phyloP scores from a whole-genome alignment of 768 basidiomycete species.

The Trametes elegans region DNA sequence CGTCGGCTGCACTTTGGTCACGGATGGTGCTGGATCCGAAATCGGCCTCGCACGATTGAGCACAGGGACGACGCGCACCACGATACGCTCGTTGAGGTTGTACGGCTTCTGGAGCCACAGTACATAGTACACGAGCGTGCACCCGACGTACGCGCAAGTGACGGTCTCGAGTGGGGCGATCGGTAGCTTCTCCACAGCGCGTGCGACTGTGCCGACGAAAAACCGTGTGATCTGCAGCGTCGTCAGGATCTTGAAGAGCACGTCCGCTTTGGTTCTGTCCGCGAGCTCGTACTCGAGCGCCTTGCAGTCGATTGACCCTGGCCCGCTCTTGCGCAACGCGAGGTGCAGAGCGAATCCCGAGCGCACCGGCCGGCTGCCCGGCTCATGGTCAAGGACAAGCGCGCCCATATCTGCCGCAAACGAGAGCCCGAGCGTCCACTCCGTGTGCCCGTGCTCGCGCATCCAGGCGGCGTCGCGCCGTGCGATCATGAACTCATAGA shows the following conservation, averaged over 20 bases:
- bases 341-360: constrained; percentile 18
- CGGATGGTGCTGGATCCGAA: not conserved
- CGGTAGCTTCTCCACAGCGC: constrained; percentile 1
- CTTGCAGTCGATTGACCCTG: constrained; percentile 10
- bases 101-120: constrained; percentile 19
- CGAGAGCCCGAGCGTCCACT: constrained; percentile 11
- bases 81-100: constrained; percentile 15
- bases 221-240: constrained; percentile 14
- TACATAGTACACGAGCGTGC: constrained; percentile 18
- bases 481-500: constrained; percentile 18
- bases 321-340: constrained; percentile 1
- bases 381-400: not conserved
- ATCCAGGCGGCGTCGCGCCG: constrained; percentile 19
- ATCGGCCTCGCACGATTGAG: constrained; percentile 1
- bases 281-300: constrained; percentile 17
- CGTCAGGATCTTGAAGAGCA: constrained; percentile 18
- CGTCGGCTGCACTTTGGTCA: not conserved
- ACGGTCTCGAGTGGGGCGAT: constrained; percentile 17
- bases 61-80: constrained; percentile 3
- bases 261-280: constrained; percentile 16
- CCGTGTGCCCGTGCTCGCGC: constrained; percentile 15
- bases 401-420: constrained; percentile 20
- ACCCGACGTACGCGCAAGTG: constrained; percentile 18
- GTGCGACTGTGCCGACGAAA: constrained; percentile 7
- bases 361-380: not conserved